Conservation (phyloP, 73 alveolate species). For the Paramecium caudatum region DNA sequence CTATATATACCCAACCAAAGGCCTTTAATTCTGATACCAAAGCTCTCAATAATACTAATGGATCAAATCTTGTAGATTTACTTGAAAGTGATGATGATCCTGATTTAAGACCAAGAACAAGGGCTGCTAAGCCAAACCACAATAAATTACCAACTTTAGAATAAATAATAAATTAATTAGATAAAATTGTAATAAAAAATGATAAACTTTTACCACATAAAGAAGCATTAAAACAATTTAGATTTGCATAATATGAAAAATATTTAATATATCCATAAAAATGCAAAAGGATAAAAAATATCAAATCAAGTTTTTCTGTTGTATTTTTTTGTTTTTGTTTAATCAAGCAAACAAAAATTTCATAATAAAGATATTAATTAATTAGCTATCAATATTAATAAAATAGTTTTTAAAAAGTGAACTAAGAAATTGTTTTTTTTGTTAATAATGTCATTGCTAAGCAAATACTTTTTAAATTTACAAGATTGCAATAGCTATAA, state of each 20-base stretch:
- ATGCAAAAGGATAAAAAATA: neutral
- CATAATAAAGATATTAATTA: conserved; percentile 15
- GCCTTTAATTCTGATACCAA: conserved; percentile 38
- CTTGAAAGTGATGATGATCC: conserved; percentile 59
- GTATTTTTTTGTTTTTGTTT: conserved; percentile 52
- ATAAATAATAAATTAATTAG: conserved; percentile 16
- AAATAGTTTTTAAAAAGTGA: conserved; percentile 15
- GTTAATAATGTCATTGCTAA: conserved; percentile 46
- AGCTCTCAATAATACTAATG: conserved; percentile 31
- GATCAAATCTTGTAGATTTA: conserved; percentile 37
- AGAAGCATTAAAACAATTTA: neutral
- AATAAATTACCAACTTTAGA: conserved; percentile 59
- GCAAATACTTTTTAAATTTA: conserved; percentile 21
- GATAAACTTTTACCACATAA: conserved; percentile 18
- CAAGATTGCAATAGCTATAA: conserved; percentile 1
- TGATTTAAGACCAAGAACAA: conserved; percentile 64
- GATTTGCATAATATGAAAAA: conserved; percentile 60
- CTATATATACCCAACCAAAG: conserved; percentile 33
- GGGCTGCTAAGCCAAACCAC: neutral
- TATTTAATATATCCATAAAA: neutral
- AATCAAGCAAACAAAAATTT: conserved; percentile 21
- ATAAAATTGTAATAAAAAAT: neutral
- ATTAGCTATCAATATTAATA: neutral
- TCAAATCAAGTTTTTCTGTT: neutral
- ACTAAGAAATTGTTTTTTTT: conserved; percentile 49